phyloP scores from a whole-genome alignment of 192 early-diverging fungal species.

The Entomortierella beljakovae region DNA sequence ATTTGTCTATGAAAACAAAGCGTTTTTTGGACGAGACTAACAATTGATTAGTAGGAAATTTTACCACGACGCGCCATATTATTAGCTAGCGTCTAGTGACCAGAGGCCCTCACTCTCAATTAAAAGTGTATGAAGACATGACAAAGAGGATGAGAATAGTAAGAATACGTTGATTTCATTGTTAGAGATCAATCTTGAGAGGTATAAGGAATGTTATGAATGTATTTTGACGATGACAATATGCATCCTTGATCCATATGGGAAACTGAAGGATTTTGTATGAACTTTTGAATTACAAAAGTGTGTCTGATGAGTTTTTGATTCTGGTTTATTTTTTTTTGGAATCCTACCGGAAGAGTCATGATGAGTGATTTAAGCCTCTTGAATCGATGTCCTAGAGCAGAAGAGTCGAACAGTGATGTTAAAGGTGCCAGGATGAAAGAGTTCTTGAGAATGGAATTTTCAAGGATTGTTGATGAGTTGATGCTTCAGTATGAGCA shows the following conservation, averaged over 20 bases:
- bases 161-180: background rate
- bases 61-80: slow-evolving; percentile 4
- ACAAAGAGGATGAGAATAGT: background rate
- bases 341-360: slow-evolving; percentile 36
- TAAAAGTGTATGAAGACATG: slow-evolving; percentile 37
- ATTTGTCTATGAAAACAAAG: slow-evolving; percentile 19
- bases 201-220: background rate
- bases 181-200: slow-evolving; percentile 2
- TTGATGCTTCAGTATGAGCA: background rate
- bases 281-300: slow-evolving; percentile 22
- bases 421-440: background rate
- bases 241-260: slow-evolving; percentile 21
- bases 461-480: slow-evolving; percentile 9
- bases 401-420: background rate
- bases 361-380: slow-evolving; percentile 10
- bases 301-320: background rate
- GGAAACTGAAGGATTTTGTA: slow-evolving; percentile 15
- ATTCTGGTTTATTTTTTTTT: background rate
- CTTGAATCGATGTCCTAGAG: slow-evolving; percentile 17
- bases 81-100: slow-evolving; percentile 19
- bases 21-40: background rate
- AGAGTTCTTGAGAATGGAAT: slow-evolving; percentile 20
- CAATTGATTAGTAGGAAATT: slow-evolving; percentile 1
- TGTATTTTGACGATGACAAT: slow-evolving; percentile 16
- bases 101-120: background rate